Conservation (phyloP, 257 asterid genomes). For the Sherardia arvensis region DNA sequence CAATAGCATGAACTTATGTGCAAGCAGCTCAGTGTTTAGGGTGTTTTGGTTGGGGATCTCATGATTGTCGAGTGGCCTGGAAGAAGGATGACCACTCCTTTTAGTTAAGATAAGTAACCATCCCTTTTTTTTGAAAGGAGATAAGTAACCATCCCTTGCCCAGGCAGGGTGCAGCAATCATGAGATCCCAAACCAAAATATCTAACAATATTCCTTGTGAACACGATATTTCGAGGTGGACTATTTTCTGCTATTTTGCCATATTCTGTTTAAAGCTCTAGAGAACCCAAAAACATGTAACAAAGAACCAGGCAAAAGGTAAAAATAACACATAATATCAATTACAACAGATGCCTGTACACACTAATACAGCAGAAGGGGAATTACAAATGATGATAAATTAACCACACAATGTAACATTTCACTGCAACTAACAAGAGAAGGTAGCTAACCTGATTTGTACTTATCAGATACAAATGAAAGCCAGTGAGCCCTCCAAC, state of each 20-base stretch:
- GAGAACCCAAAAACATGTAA: background rate
- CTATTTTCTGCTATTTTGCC: background rate
- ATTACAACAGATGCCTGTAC: background rate
- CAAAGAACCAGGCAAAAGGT: background rate
- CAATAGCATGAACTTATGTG: background rate
- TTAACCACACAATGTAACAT: background rate
- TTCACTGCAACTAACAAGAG: constrained; percentile 7
- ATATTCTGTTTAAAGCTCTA: background rate
- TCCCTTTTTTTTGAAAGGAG: too few relatives aligned
- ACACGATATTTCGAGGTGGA: background rate
- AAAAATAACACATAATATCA: background rate
- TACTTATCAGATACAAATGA: constrained; percentile 80
- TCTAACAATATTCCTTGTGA: background rate
- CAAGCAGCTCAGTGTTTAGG: background rate
- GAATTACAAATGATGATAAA: background rate
- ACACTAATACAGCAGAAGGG: background rate
- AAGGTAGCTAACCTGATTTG: constrained; percentile 72
- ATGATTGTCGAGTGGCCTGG: background rate
- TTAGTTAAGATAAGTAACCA: too few relatives aligned
- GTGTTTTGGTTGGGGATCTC: background rate
- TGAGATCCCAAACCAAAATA: background rate
- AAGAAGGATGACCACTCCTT: background rate
- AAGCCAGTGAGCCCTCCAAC: constrained; percentile 99
- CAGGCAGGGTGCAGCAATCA: background rate
- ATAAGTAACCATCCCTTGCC: background rate